A percentile compares a stretch with the other conserved stretches of the same genome.
Evolutionary conservation across 495 filamentous ascomycete genomes (phyloP).

Genomic region (Tuber melanosporum): DNA sequence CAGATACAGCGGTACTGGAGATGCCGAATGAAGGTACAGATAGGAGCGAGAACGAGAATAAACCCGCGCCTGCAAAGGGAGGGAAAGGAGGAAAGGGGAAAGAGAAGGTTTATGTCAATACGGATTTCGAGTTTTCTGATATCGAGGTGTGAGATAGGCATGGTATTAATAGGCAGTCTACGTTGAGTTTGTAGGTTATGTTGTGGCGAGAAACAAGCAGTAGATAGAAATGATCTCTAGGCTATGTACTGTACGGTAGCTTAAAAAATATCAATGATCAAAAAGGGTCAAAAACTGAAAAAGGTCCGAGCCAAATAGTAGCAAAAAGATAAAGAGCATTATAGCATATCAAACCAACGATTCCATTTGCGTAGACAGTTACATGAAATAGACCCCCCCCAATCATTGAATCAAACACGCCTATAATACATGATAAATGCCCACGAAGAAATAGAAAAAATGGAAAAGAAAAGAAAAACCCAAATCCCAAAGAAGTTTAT

Average conservation of each 20-base stretch:
- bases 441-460: slow-evolving; percentile 25
- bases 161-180: neutral
- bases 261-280: neutral
- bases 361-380: slow-evolving; percentile 35
- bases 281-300: neutral
- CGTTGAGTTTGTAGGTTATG: neutral
- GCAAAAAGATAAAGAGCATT: neutral
- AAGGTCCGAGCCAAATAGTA: neutral
- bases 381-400: slow-evolving; percentile 36
- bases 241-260: neutral
- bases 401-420: slow-evolving; percentile 36
- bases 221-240: neutral
- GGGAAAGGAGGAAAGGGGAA: neutral
- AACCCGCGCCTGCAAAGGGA: neutral
- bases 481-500: slow-evolving; percentile 38
- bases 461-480: slow-evolving; percentile 35
- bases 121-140: slow-evolving; percentile 34
- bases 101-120: slow-evolving; percentile 11
- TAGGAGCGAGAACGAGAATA: neutral
- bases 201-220: neutral
- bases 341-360: slow-evolving; percentile 15
- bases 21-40: neutral
- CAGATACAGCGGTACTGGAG: neutral
- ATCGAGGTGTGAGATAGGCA: slow-evolving; percentile 14
- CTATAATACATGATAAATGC: slow-evolving; percentile 36